Percentiles rank a stretch among this genome's conserved stretches.
These are phyloP conservation scores for Flaveria floridana DNA, from an alignment of 140 eudicot species.

Conservation along the genomic window DNA sequence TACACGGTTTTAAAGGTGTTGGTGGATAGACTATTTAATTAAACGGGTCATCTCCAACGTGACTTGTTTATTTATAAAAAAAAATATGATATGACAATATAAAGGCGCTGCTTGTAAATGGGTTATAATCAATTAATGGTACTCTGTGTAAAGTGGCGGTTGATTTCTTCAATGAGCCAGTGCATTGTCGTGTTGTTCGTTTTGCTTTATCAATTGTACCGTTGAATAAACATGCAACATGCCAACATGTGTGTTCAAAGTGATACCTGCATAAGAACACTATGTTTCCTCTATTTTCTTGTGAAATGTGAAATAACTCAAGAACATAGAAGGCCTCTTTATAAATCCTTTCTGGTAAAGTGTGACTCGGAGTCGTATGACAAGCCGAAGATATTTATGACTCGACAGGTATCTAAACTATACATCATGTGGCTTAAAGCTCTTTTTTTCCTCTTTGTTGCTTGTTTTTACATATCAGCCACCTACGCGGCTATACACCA, in stretches of 20 bases:
- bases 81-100: no score
- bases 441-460: no score
- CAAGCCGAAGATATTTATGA: background rate
- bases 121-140: background rate
- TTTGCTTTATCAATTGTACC: background rate
- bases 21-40: no score
- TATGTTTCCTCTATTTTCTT: background rate
- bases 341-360: background rate
- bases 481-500: no score
- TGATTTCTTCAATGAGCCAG: background rate
- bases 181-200: background rate
- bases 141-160: slow-evolving; percentile 5
- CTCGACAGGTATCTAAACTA: no score
- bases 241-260: background rate
- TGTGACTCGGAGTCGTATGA: background rate
- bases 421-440: no score
- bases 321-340: background rate
- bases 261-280: slow-evolving; percentile 5
- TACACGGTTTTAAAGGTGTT: background rate
- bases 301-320: background rate
- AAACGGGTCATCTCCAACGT: no score
- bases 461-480: no score
- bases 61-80: no score
- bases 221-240: background rate
- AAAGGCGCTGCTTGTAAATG: background rate